Evolutionary conservation across 2,329 filamentous ascomycete genomes (phyloP).

Genomic region (Incumbomyces lentus): DNA sequence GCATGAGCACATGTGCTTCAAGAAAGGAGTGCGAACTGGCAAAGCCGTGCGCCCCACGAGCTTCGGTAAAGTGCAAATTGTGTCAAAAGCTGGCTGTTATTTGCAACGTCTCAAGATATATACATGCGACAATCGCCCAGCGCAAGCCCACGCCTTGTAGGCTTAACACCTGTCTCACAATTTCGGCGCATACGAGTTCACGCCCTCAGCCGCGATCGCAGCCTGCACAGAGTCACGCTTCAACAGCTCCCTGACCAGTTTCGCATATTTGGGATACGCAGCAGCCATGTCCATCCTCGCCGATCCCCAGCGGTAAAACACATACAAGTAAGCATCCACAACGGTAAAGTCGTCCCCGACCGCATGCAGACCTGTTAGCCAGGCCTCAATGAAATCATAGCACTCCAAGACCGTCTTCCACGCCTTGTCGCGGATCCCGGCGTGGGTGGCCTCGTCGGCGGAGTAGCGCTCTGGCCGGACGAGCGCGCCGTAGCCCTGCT

Average conservation of each 20-base stretch:
- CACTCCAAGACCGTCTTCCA: conserved; percentile 18
- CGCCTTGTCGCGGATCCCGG: conserved; percentile 18
- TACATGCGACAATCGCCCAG: not conserved
- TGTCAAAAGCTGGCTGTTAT: not conserved
- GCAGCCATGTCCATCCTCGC: conserved; percentile 1
- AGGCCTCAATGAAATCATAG: conserved; percentile 22
- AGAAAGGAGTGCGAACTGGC: no score
- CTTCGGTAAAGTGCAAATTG: no score
- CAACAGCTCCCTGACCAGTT: conserved; percentile 8
- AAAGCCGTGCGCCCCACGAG: no score
- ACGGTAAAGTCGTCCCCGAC: conserved; percentile 26
- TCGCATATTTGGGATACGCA: conserved; percentile 8
- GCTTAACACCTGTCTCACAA: not conserved
- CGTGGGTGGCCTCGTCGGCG: conserved; percentile 15
- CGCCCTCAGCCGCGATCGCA: not conserved
- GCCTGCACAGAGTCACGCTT: conserved; percentile 4
- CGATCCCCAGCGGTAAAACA: conserved; percentile 26
- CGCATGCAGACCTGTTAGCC: conserved; percentile 19
- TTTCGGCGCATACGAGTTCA: not conserved
- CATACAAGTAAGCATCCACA: conserved; percentile 27
- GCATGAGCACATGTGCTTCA: no score
- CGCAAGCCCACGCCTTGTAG: no score
- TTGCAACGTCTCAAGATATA: not conserved
- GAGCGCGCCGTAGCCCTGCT: conserved; percentile 21
- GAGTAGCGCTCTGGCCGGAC: conserved; percentile 22